phyloP scores from a whole-genome alignment of 129 eudicot species.

The sunflower (Helianthus annuus) region HanXRQr2.0-SUNRISE NC_035437.2:134765062-134765561 shows the following conservation, averaged over 20 bases:
- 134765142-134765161: conserved; percentile 20
- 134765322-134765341: conserved; percentile 1
- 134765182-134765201: conserved; percentile 49
- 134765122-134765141: neutral
- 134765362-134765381: conserved; percentile 25
- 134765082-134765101: neutral
- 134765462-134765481: neutral
- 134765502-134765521: neutral
- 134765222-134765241: conserved; percentile 34
- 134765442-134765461: neutral
- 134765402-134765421: conserved; percentile 22
- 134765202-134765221: conserved; percentile 45
- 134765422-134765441: neutral
- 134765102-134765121: neutral
- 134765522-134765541: no score
- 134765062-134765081: neutral
- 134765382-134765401: conserved; percentile 37
- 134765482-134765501: neutral
- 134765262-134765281: conserved; percentile 42
- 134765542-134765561: neutral
- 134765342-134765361: conserved; percentile 15
- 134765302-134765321: neutral
- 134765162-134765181: conserved; percentile 30
- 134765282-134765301: conserved; percentile 38
- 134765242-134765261: conserved; percentile 42